Conservation (phyloP, 148 eudicot genomes). For the Arctostaphylos glauca region DNA sequence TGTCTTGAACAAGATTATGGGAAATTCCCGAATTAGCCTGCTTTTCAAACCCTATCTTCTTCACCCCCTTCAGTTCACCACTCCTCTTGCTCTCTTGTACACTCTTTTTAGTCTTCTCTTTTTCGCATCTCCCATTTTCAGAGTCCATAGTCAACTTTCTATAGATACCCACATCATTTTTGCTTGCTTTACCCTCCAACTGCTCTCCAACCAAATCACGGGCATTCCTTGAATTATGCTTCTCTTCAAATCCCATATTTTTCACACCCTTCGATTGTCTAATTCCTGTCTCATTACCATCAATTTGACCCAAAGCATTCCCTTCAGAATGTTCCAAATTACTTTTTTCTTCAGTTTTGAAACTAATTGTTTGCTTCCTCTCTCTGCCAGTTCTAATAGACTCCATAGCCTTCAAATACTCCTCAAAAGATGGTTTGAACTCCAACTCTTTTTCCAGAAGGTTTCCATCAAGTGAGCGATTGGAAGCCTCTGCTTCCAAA, state of each 20-base stretch:
- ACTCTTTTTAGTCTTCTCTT: background rate
- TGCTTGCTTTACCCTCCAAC: background rate
- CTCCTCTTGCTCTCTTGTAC: background rate
- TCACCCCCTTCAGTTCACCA: slow-evolving; percentile 2
- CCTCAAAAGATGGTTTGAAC: slow-evolving; percentile 77
- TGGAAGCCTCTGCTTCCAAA: slow-evolving; percentile 13
- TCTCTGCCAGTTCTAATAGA: slow-evolving; percentile 46
- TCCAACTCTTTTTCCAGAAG: slow-evolving; percentile 36
- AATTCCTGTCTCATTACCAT: background rate
- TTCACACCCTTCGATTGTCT: slow-evolving; percentile 7
- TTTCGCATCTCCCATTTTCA: slow-evolving; percentile 20
- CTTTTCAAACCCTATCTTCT: slow-evolving; percentile 9
- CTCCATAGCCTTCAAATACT: slow-evolving; percentile 82
- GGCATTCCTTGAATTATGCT: slow-evolving; percentile 6
- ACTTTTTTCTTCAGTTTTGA: background rate
- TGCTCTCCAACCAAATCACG: slow-evolving; percentile 5
- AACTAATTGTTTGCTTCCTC: slow-evolving; percentile 16
- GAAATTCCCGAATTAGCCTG: slow-evolving; percentile 8
- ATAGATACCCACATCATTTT: slow-evolving; percentile 4
- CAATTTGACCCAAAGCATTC: background rate
- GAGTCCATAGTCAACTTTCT: slow-evolving; percentile 6
- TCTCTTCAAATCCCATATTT: slow-evolving; percentile 11
- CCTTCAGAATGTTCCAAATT: slow-evolving; percentile 9
- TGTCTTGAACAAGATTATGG: slow-evolving; percentile 7
- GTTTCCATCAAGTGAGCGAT: slow-evolving; percentile 3